Conservation (phyloP, 2,329 filamentous ascomycete genomes). For the Ophiognomonia clavigignenti-juglandacearum region DNA sequence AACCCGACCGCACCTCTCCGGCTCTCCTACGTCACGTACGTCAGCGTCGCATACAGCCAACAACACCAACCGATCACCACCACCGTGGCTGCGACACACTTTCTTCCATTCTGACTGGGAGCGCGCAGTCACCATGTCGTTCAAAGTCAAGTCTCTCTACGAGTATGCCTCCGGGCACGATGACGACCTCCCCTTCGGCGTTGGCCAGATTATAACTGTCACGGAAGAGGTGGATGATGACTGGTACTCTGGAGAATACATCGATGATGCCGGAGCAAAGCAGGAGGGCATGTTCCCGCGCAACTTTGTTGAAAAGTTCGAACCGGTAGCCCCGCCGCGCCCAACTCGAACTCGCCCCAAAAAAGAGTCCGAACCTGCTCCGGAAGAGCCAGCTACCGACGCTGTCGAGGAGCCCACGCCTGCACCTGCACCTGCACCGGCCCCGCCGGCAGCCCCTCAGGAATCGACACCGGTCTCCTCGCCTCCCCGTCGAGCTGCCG, state of each 20-base stretch:
- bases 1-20: too few species aligned
- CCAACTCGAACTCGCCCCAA: constrained; percentile 70
- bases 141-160: constrained; percentile 94
- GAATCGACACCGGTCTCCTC: constrained; percentile 26
- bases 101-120: constrained; percentile 9
- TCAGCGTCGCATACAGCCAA: constrained; percentile 4
- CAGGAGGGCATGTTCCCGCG: constrained; percentile 86
- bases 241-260: constrained; percentile 89
- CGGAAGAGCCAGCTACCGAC: constrained; percentile 18
- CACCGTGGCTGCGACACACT: neutral
- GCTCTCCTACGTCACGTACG: too few species aligned
- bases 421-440: constrained; percentile 22
- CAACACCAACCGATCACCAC: neutral
- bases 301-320: constrained; percentile 96
- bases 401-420: constrained; percentile 21
- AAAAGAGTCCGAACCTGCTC: constrained; percentile 43
- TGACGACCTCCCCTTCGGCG: constrained; percentile 83
- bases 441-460: constrained; percentile 32
- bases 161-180: constrained; percentile 92
- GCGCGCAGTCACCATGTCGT: constrained; percentile 62
- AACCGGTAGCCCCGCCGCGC: constrained; percentile 83
- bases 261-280: constrained; percentile 68
- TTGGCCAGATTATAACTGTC: constrained; percentile 88
- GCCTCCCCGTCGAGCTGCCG: constrained; percentile 24
- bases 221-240: constrained; percentile 89